Evolutionary conservation across 768 basidiomycete genomes (phyloP).

Genomic region (Kwoniella heveanensis): DNA sequence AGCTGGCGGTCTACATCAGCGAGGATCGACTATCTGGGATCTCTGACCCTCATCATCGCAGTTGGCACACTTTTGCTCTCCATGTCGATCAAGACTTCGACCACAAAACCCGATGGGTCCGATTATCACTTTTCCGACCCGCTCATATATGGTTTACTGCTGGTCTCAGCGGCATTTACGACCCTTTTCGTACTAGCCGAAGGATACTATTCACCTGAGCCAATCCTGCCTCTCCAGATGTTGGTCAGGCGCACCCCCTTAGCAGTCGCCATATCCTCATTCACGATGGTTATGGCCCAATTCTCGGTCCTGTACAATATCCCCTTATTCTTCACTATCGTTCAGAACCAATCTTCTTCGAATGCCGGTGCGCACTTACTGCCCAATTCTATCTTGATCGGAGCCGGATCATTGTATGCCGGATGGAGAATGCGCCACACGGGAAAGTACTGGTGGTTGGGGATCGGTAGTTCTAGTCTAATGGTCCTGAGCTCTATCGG

Average conservation of each 20-base stretch:
- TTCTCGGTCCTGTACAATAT: conserved; percentile 70
- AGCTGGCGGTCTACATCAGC: conserved; percentile 27
- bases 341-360: conserved; percentile 68
- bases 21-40: conserved; percentile 52
- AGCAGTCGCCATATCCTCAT: conserved; percentile 76
- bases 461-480: conserved; percentile 63
- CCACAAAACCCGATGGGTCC: conserved; percentile 62
- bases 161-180: conserved; percentile 63
- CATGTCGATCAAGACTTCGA: conserved; percentile 54
- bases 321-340: conserved; percentile 85
- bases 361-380: conserved; percentile 79
- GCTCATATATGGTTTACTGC: conserved; percentile 67
- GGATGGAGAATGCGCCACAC: conserved; percentile 72
- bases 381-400: conserved; percentile 82
- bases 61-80: conserved; percentile 50
- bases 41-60: conserved; percentile 42
- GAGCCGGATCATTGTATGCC: conserved; percentile 80
- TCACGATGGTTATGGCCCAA: conserved; percentile 58
- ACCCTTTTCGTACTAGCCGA: conserved; percentile 75
- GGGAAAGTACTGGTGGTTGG: conserved; percentile 76
- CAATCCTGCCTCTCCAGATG: conserved; percentile 84
- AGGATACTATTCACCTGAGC: conserved; percentile 73
- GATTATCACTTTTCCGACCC: conserved; percentile 72
- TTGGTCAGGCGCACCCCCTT: conserved; percentile 77
- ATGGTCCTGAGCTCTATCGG: conserved; percentile 65